Evolutionary conservation across 495 filamentous ascomycete species (phyloP).

Genomic region (Penicillium bialowiezense): DNA sequence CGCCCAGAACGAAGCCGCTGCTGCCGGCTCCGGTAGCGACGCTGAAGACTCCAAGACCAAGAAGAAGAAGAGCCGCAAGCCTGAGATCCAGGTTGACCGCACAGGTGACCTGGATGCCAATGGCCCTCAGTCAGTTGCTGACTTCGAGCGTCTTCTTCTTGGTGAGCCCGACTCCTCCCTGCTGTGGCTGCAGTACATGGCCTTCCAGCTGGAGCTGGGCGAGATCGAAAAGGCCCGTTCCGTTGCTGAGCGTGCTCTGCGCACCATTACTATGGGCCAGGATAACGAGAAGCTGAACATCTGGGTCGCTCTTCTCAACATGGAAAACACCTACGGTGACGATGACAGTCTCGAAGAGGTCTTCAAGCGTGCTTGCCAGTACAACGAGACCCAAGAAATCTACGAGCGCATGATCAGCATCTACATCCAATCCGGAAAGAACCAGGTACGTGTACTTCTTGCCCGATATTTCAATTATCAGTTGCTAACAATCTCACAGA

Average conservation of each 20-base stretch:
- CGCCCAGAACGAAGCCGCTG: slow-evolving; percentile 45
- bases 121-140: slow-evolving; percentile 85
- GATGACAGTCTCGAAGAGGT: slow-evolving; percentile 81
- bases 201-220: slow-evolving; percentile 88
- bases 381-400: slow-evolving; percentile 88
- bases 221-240: slow-evolving; percentile 82
- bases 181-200: slow-evolving; percentile 95
- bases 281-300: slow-evolving; percentile 89
- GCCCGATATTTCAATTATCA: neutral
- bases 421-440: slow-evolving; percentile 86
- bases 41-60: slow-evolving; percentile 52
- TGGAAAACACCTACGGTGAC: slow-evolving; percentile 87
- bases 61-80: slow-evolving; percentile 78
- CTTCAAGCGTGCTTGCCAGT: slow-evolving; percentile 90
- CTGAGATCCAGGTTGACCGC: slow-evolving; percentile 78
- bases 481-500: slow-evolving; percentile 51
- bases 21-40: slow-evolving; percentile 42
- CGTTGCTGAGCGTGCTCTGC: slow-evolving; percentile 83
- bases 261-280: slow-evolving; percentile 82
- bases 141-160: slow-evolving; percentile 90
- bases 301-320: slow-evolving; percentile 90
- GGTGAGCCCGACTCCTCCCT: slow-evolving; percentile 85
- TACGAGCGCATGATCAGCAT: slow-evolving; percentile 88
- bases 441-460: slow-evolving; percentile 44
- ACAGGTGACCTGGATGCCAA: slow-evolving; percentile 85